Conservation (phyloP, 179 eudicot genomes). For the Patellifolia procumbens region DNA sequence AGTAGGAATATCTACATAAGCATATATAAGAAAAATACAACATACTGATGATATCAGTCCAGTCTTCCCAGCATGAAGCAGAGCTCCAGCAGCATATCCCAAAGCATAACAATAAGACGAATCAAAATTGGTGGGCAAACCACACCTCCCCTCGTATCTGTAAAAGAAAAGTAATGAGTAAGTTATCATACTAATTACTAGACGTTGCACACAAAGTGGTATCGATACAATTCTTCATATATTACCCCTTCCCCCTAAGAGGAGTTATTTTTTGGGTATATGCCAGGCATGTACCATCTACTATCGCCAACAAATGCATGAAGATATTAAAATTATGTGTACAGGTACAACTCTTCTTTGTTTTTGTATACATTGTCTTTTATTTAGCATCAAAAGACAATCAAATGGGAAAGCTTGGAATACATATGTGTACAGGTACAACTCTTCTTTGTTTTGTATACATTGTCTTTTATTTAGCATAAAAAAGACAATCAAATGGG, state of each 20-base stretch:
- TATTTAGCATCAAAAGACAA: no score
- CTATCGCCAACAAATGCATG: no score
- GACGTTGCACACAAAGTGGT: not conserved
- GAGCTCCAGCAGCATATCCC: constrained; percentile 96
- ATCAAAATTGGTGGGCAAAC: constrained; percentile 96
- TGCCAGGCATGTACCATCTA: no score
- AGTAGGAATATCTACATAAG: constrained; percentile 7
- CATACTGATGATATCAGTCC: constrained; percentile 94
- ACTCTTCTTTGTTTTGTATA: not conserved
- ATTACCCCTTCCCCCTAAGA: not conserved
- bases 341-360: no score
- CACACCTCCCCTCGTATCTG: constrained; percentile 98
- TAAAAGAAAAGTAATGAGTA: constrained; percentile 7
- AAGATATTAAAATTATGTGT: not conserved
- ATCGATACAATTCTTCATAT: not conserved
- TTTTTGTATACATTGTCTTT: no score
- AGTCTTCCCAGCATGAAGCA: constrained; percentile 88
- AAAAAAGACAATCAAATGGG: not conserved
- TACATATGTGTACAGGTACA: no score
- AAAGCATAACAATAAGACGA: constrained; percentile 91
- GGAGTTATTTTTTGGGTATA: no score
- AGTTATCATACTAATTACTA: constrained; percentile 1
- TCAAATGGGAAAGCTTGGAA: no score
- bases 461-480: not conserved
- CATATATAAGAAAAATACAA: constrained; percentile 15